Evolutionary conservation across 1,139 yeast species (phyloP), one percentile per base, ranked within the genome.

Genomic region (Saccharomyces hybrid): DNA sequence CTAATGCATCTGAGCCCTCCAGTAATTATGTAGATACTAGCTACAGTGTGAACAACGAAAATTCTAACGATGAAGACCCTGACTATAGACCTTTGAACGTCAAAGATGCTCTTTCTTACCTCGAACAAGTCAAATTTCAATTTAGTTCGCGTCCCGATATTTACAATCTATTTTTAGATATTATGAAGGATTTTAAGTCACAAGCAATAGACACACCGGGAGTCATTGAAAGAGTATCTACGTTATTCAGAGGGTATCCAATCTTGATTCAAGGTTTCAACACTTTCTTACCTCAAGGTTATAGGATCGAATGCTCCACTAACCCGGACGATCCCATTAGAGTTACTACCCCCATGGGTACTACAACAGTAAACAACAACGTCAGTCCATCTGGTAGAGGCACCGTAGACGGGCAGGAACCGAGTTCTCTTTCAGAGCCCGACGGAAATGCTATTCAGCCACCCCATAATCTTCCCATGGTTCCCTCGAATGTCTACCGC

Each of bases 151-250:
- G 93, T 72, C 96, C 98, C 0, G 97, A 91, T 67, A 97, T 95
- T 52, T 93, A 95, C 76, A 95, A 93, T 70, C 91, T 88, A 70
- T 93, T 93, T 68, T 79, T 93, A 67, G 99, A 95, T 70, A 93
- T 93, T 60, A 93, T 93, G 99, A 93, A 93, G 73, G 99, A 95
- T 69, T 95, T 95, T 76, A 93, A 95, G 75, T 86, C 95, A 51
- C 97, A 91, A 73, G 82, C 83, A 76, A 91, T 93, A 66, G 98
- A 95, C 71, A 93, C 99, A 1, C 99, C 99, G 0, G 99, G 98
- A 23, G 99, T 93, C 42, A 93, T 93, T 69, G 97, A 90, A 67
- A 79, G 99, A 56, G 99, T 93, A 0, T 89, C 97, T 0, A 81
- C 87, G 1, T 75, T 93, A 56, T 93, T 93, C 70, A 81, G 90